Evolutionary conservation across 2,329 filamentous ascomycete species (phyloP).

Genomic region (Pestalotiopsis sp.): DNA sequence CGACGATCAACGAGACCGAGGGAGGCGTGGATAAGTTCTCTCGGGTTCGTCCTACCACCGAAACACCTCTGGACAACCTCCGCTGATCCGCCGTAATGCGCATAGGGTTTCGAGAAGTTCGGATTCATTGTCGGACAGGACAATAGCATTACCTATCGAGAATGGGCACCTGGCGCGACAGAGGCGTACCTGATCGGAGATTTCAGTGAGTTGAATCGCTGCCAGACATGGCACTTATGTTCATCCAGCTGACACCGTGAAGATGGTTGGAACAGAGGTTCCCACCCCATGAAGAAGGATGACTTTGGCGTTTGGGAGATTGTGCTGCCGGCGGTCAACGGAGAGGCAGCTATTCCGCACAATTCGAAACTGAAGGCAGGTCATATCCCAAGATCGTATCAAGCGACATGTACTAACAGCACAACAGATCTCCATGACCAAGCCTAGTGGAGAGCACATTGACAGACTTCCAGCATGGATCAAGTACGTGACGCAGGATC

Average conservation of each 20-base stretch:
- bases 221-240: not conserved
- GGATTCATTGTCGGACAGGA: constrained; percentile 82
- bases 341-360: constrained; percentile 80
- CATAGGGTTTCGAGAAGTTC: constrained; percentile 81
- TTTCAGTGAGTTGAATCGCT: constrained; percentile 69
- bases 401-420: not conserved
- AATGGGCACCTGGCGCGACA: constrained; percentile 93
- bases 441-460: constrained; percentile 77
- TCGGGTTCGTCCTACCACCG: constrained; percentile 54
- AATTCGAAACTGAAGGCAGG: constrained; percentile 93
- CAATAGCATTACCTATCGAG: constrained; percentile 86
- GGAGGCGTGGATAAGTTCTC: constrained; percentile 93
- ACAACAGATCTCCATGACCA: constrained; percentile 78
- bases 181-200: constrained; percentile 89
- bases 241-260: constrained; percentile 5
- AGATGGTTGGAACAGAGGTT: constrained; percentile 85
- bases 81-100: constrained; percentile 2
- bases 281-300: constrained; percentile 87
- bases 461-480: constrained; percentile 97
- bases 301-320: constrained; percentile 87
- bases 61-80: not conserved
- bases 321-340: constrained; percentile 71
- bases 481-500: constrained; percentile 93
- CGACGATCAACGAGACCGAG: constrained; percentile 79
- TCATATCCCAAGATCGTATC: not conserved